phyloP scores from a whole-genome alignment of 139 green algal genomes.

The Klebsormidium nitens region DNA sequence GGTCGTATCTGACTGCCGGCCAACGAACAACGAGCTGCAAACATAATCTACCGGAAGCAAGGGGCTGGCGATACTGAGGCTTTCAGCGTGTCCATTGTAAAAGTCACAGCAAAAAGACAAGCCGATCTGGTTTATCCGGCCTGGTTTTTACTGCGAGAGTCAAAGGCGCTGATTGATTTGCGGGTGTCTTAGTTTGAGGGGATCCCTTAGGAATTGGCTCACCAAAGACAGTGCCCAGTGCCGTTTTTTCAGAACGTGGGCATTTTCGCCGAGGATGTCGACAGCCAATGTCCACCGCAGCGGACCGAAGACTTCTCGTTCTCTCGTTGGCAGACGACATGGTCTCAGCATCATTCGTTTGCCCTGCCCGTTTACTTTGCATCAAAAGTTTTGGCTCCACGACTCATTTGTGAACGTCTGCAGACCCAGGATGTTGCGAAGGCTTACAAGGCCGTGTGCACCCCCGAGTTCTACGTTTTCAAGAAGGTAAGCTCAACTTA shows the following conservation, averaged over 20 bases:
- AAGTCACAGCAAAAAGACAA: no score
- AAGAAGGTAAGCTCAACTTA: conserved; percentile 68
- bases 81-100: conserved; percentile 2
- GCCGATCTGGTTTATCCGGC: no score
- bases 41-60: no score
- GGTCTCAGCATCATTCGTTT: not conserved
- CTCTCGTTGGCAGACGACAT: not conserved
- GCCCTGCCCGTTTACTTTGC: not conserved
- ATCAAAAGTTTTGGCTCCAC: no score
- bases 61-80: no score
- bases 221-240: no score
- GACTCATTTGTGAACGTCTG: not conserved
- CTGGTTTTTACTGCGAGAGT: no score
- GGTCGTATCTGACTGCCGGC: not conserved
- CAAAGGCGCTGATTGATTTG: no score
- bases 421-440: conserved; percentile 73
- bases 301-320: not conserved
- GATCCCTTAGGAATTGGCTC: no score
- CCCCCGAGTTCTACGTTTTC: conserved; percentile 68
- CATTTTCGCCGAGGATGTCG: not conserved
- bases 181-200: no score
- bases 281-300: not conserved
- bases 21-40: not conserved
- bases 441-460: conserved; percentile 69
- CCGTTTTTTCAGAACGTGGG: not conserved